Percentiles rank a stretch among this genome's conserved stretches.
These are phyloP conservation scores for Venturia asperata DNA, from an alignment of 2,329 filamentous ascomycete species.

Conservation along the genomic window DNA sequence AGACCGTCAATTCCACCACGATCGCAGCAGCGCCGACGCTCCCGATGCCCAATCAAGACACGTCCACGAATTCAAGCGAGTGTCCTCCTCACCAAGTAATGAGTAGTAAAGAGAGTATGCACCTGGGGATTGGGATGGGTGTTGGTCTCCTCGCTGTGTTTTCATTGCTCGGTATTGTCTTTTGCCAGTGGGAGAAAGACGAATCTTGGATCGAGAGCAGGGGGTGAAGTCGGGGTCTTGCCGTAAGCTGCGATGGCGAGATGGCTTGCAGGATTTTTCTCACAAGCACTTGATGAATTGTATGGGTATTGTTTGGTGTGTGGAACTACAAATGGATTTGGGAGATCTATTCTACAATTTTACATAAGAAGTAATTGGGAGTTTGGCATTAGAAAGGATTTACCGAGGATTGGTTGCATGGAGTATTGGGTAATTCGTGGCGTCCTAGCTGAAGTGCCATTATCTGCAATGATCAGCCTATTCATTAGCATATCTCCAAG, in stretches of 20 bases:
- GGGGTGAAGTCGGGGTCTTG: not conserved
- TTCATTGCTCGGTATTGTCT: not conserved
- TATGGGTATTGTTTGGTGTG: not conserved
- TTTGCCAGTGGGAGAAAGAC: not conserved
- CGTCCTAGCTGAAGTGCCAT: not conserved
- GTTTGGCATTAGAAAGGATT: no score
- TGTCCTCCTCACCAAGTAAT: not conserved
- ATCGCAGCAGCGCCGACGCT: not conserved
- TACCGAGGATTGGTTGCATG: no score
- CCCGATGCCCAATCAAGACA: not conserved
- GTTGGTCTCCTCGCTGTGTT: not conserved
- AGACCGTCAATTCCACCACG: not conserved
- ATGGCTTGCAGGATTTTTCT: not conserved
- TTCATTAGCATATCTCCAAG: no score
- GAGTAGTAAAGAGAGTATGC: not conserved
- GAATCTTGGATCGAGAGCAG: not conserved
- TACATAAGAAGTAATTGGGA: not conserved
- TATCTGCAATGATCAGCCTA: not conserved
- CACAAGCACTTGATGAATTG: not conserved
- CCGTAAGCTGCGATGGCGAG: not conserved
- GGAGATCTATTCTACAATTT: not conserved
- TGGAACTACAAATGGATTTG: not conserved
- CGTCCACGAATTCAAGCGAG: no score
- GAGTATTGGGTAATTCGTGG: not conserved
- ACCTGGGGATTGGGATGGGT: not conserved